These are phyloP conservation scores for Candida nemodendra DNA, from an alignment of 805 yeast species.

Conservation along the genomic window DNA sequence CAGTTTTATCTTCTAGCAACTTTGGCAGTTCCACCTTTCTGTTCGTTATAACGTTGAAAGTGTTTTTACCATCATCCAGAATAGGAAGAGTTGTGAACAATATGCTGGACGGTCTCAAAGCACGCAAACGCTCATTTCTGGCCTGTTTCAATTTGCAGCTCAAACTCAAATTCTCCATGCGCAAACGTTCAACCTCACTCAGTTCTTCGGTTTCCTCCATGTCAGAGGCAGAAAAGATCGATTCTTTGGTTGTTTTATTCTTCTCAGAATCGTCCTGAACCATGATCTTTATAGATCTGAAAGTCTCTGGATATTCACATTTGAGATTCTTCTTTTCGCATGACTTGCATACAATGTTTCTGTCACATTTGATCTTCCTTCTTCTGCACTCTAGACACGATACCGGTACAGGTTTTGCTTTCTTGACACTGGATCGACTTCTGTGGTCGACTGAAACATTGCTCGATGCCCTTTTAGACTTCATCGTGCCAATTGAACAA, in stretches of 20 bases:
- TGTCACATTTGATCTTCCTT: slow-evolving; percentile 35
- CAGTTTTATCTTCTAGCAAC: slow-evolving; percentile 3
- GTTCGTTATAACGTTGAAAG: slow-evolving; percentile 5
- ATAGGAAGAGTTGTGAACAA: slow-evolving; percentile 8
- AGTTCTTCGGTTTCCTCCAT: neutral
- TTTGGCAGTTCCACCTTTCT: slow-evolving; percentile 15
- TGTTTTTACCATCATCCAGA: neutral
- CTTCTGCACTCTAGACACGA: slow-evolving; percentile 35
- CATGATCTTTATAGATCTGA: slow-evolving; percentile 39
- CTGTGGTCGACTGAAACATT: neutral
- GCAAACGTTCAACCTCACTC: slow-evolving; percentile 6
- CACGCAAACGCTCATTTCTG: slow-evolving; percentile 1
- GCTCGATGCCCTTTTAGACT: neutral
- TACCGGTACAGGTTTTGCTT: slow-evolving; percentile 24
- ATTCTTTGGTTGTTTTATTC: neutral
- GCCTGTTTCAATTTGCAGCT: neutral
- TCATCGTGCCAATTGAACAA: too few relatives aligned
- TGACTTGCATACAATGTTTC: slow-evolving; percentile 40
- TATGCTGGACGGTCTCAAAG: neutral
- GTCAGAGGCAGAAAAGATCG: neutral
- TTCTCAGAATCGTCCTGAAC: slow-evolving; percentile 3
- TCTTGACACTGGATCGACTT: neutral
- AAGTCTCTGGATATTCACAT: slow-evolving; percentile 46
- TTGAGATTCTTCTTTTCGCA: slow-evolving; percentile 36
- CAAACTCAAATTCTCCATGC: slow-evolving; percentile 4